Conservation (phyloP, 352 stramenopile species). For the Phytophthora fragariae region DNA sequence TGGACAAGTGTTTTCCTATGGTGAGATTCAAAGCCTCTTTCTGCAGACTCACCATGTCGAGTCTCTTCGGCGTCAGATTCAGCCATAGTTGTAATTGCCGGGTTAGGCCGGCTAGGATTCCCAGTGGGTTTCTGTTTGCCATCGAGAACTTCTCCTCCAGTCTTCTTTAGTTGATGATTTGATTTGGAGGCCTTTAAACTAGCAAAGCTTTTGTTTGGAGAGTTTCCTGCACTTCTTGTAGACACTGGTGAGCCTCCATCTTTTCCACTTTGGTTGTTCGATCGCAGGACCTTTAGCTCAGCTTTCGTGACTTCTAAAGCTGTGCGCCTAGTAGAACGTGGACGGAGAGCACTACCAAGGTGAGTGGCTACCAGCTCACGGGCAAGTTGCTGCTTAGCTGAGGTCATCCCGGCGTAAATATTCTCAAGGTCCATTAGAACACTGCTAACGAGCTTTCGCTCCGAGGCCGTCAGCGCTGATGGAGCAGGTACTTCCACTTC, state of each 20-base stretch:
- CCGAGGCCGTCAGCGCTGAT: conserved; percentile 40
- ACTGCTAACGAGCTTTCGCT: conserved; percentile 45
- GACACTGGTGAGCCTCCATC: conserved; percentile 6
- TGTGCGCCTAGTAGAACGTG: not conserved
- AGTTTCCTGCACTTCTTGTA: conserved; percentile 8
- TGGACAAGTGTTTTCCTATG: conserved; percentile 32
- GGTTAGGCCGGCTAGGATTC: conserved; percentile 1
- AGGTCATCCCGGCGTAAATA: conserved; percentile 48
- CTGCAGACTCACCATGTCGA: not conserved
- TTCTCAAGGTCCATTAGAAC: conserved; percentile 62
- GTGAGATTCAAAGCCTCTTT: not conserved
- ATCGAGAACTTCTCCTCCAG: conserved; percentile 3
- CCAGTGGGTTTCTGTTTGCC: not conserved
- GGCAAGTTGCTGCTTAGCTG: conserved; percentile 44
- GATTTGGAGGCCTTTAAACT: conserved; percentile 10
- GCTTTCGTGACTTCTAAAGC: conserved; percentile 1
- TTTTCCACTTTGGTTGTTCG: conserved; percentile 11
- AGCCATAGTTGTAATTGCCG: not conserved
- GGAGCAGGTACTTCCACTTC: conserved; percentile 22
- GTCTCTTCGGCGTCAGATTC: not conserved
- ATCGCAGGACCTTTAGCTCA: not conserved
- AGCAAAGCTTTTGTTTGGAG: conserved; percentile 20
- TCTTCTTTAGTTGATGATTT: conserved; percentile 23
- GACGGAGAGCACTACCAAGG: conserved; percentile 13
- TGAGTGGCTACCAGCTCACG: conserved; percentile 38